Base-by-base conservation (phyloP, 169 alveolate genomes). In the Plasmodium blacklocki region DNA sequence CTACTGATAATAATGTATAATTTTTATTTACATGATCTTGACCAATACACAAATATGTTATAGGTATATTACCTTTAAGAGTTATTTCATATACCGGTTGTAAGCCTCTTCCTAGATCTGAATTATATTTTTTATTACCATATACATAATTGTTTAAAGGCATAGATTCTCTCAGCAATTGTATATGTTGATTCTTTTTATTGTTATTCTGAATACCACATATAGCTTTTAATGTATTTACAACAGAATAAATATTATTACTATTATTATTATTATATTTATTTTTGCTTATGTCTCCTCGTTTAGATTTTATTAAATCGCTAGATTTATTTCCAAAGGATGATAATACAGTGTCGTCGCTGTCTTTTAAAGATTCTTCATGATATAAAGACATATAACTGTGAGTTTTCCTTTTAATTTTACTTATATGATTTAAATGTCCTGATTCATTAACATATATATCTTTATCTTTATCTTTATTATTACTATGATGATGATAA, bases 1-100 rank as follows among this genome's bases (percentile, higher is more conserved):
- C 97, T 29, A 95, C 97, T n/a, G 97, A 95, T 39, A 95, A 88
- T 89, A 95, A 68, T 1, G 94, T 87, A 88, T 93, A 93, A 52
- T 88, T 73, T 71, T 94, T 95, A 50, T 92, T 88, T 3, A 95
- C 78, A 19, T 90, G 86, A 88, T 95, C 97, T 12, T 95, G 96
- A 5, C 97, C 93, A n/a, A 95, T 92, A 43, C 94, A 94, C 47
- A 95, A 58, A 73, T 96, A 95, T 3, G 97, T 95, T 45, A 83
- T 71, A 12, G 91, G 85, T 2, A 45, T 66, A 45, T 72, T 83
- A 0, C 67, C 91, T 32, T 83, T 83, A 8, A 70, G 26, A 1
- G 73, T 83, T 1, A 83, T 58, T 83, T 83, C 91, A 39, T 59
- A 83, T 5, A 83, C 59, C 0, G 91, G 86, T 26, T 83, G 91